Conservation (phyloP, 73 alveolate genomes). For the Paraurostyla sp. region DNA sequence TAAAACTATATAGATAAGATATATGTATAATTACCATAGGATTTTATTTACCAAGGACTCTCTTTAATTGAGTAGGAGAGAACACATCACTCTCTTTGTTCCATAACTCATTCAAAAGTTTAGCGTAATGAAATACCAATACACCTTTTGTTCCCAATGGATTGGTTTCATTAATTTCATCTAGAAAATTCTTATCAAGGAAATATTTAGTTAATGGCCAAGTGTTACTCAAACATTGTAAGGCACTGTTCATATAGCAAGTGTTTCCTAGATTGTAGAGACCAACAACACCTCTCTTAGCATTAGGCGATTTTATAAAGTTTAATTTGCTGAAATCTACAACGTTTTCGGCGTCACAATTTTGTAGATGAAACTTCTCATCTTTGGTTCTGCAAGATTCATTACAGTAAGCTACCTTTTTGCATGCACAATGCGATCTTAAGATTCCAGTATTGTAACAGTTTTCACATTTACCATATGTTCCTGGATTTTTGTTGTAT, state of each 20-base stretch:
- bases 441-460: slow-evolving; percentile 70
- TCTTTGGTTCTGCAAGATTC: slow-evolving; percentile 79
- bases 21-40: slow-evolving; percentile 68
- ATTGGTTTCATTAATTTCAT: slow-evolving; percentile 91
- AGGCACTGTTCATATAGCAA: slow-evolving; percentile 98
- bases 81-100: slow-evolving; percentile 79
- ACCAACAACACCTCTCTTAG: slow-evolving; percentile 93
- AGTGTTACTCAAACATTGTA: slow-evolving; percentile 93
- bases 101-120: slow-evolving; percentile 89
- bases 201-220: slow-evolving; percentile 89
- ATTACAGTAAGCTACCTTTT: slow-evolving; percentile 80
- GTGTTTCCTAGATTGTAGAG: slow-evolving; percentile 98
- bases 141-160: slow-evolving; percentile 96
- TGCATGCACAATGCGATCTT: slow-evolving; percentile 72
- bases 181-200: slow-evolving; percentile 70
- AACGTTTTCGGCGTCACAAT: slow-evolving; percentile 73
- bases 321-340: slow-evolving; percentile 7
- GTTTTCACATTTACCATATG: slow-evolving; percentile 79
- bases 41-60: slow-evolving; percentile 79
- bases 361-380: slow-evolving; percentile 74
- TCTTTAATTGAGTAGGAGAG: slow-evolving; percentile 88
- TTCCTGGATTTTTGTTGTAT: slow-evolving; percentile 29
- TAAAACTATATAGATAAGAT: slow-evolving; percentile 65
- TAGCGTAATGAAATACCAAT: slow-evolving; percentile 84
- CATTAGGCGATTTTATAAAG: slow-evolving; percentile 16